phyloP scores from a whole-genome alignment of 371 early-diverging fungal genomes.

The Capillidium rhysosporum region DNA sequence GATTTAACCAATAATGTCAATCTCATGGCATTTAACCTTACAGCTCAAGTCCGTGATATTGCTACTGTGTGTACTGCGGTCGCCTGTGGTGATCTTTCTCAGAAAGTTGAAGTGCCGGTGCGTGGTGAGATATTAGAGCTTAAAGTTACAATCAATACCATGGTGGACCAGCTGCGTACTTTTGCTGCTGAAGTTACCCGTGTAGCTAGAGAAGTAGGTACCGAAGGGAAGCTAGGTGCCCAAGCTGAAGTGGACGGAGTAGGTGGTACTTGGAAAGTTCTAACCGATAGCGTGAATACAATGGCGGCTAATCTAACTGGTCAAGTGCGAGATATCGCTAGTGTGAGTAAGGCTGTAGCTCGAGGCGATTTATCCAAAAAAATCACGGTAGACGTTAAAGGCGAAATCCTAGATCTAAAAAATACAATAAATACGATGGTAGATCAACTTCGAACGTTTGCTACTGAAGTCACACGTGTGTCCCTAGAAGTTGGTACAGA shows the following conservation, averaged over 20 bases:
- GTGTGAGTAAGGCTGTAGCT: conserved; percentile 24
- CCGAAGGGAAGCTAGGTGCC: conserved; percentile 33
- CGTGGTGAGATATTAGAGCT: conserved; percentile 37
- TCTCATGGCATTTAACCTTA: conserved; percentile 24
- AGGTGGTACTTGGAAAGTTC: conserved; percentile 32
- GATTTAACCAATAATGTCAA: conserved; percentile 34
- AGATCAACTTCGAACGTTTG: conserved; percentile 22
- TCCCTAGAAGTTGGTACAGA: conserved; percentile 29
- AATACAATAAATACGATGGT: conserved; percentile 34
- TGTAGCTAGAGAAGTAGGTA: conserved; percentile 39
- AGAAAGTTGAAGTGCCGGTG: conserved; percentile 25
- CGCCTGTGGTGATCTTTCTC: conserved; percentile 34
- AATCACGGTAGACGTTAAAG: conserved; percentile 21
- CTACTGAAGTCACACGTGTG: conserved; percentile 28
- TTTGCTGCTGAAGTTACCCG: conserved; percentile 41
- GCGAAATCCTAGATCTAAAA: conserved; percentile 38
- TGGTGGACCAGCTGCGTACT: conserved; percentile 31
- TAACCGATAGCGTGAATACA: conserved; percentile 38
- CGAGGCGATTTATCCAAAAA: conserved; percentile 24
- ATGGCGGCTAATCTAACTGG: conserved; percentile 33
- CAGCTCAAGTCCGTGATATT: conserved; percentile 31
- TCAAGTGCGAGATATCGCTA: conserved; percentile 28
- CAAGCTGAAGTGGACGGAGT: conserved; percentile 29
- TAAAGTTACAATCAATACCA: conserved; percentile 36
- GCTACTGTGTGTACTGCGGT: conserved; percentile 29